A percentile compares a stretch with the other conserved stretches of the same genome.
Evolutionary conservation across 1,139 yeast genomes (phyloP).

Genomic region (Sugiyamaella pinicola): DNA sequence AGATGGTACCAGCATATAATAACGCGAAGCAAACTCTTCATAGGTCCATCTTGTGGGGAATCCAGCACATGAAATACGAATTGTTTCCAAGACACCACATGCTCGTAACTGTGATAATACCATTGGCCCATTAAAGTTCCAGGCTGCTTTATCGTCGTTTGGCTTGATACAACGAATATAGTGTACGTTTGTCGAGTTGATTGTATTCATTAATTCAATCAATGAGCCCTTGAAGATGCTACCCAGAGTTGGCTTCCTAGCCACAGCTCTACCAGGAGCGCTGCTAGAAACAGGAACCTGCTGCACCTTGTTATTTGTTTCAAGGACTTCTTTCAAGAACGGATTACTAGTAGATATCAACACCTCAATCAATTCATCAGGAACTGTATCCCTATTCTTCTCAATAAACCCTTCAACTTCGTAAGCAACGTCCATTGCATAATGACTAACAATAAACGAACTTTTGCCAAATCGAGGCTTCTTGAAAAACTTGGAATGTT

Average conservation of each 20-base stretch:
- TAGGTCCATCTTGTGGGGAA: constrained; percentile 97
- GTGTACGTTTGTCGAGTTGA: constrained; percentile 91
- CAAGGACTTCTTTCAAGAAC: constrained; percentile 64
- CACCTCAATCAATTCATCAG: constrained; percentile 91
- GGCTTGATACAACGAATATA: constrained; percentile 98
- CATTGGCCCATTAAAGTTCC: constrained; percentile 96
- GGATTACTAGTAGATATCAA: constrained; percentile 68
- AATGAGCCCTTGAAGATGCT: constrained; percentile 90
- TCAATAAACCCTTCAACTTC: constrained; percentile 95
- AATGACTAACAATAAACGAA: constrained; percentile 87
- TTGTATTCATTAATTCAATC: constrained; percentile 90
- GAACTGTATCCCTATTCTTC: constrained; percentile 95
- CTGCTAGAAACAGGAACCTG: constrained; percentile 51
- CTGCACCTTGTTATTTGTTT: constrained; percentile 61
- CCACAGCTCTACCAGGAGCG: constrained; percentile 46
- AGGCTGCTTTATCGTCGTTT: constrained; percentile 88
- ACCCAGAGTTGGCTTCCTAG: constrained; percentile 90
- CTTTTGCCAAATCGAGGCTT: constrained; percentile 95
- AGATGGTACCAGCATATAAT: constrained; percentile 78
- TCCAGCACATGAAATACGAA: constrained; percentile 95
- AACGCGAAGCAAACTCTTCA: constrained; percentile 89
- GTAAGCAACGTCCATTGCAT: constrained; percentile 91
- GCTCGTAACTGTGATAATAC: constrained; percentile 94
- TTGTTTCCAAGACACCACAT: constrained; percentile 97
- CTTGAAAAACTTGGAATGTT: constrained; percentile 77